These are phyloP conservation scores for Candida methanosorbosa DNA, from an alignment of 805 yeast genomes.

Conservation along the genomic window DNA sequence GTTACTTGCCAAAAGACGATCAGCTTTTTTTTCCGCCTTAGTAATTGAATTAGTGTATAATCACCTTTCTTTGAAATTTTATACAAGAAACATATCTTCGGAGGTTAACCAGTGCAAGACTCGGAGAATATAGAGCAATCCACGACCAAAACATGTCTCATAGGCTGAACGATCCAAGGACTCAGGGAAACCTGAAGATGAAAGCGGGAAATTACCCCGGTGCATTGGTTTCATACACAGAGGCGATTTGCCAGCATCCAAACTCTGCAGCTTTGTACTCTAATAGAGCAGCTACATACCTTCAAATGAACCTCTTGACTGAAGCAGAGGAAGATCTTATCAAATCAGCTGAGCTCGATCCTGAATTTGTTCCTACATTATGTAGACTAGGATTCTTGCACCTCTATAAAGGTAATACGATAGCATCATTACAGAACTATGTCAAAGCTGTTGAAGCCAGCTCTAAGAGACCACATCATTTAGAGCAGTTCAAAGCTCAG, in stretches of 20 bases:
- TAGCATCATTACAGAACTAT: conserved; percentile 27
- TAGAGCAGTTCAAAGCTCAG: conserved; percentile 16
- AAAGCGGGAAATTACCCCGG: conserved; percentile 17
- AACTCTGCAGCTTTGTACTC: conserved; percentile 24
- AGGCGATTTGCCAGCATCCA: conserved; percentile 26
- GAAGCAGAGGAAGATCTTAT: conserved; percentile 28
- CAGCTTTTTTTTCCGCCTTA: too few species aligned
- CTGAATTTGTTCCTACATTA: conserved; percentile 29
- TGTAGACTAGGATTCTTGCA: conserved; percentile 28
- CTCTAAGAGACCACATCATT: conserved; percentile 9
- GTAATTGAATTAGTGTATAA: too few species aligned
- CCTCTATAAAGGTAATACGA: conserved; percentile 27
- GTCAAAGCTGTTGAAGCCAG: conserved; percentile 23
- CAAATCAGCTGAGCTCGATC: conserved; percentile 22
- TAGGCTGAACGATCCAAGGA: conserved; percentile 9
- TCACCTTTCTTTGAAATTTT: too few species aligned
- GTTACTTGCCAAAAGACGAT: too few species aligned
- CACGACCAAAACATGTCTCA: not conserved
- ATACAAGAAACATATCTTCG: too few species aligned
- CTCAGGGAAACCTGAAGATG: conserved; percentile 20
- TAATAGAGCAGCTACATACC: conserved; percentile 32
- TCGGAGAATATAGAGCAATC: too few species aligned
- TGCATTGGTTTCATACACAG: conserved; percentile 29
- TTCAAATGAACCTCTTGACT: conserved; percentile 24
- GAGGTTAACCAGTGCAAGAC: too few species aligned